phyloP scores from a whole-genome alignment of 2,329 filamentous ascomycete species.

The Lasiodiplodia gonubiensis region DNA sequence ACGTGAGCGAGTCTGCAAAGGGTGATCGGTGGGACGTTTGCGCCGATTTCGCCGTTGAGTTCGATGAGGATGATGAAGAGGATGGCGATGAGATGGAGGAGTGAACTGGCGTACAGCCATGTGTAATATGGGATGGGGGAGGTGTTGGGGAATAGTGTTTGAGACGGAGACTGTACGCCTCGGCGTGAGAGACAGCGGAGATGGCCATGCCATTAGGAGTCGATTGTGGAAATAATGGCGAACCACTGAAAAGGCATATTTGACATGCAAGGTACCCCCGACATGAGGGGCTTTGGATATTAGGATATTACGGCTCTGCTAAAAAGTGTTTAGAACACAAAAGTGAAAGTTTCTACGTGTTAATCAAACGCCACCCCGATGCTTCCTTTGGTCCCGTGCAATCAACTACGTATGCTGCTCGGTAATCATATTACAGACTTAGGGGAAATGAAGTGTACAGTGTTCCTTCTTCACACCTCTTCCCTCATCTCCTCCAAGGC shows the following conservation, averaged over 20 bases:
- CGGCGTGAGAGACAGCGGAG: background rate
- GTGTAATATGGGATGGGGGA: background rate
- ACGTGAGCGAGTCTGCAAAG: conserved; percentile 79
- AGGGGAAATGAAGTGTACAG: background rate
- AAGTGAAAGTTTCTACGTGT: background rate
- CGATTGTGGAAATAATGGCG: background rate
- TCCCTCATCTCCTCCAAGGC: conserved; percentile 14
- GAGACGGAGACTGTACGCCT: background rate
- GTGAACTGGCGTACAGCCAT: background rate
- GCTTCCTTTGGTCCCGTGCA: background rate
- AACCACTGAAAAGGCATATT: background rate
- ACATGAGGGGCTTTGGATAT: conserved; percentile 9
- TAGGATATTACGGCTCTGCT: background rate
- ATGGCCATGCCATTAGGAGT: too few relatives aligned
- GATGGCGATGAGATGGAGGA: conserved; percentile 13
- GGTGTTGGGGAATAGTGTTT: background rate
- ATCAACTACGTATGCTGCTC: background rate
- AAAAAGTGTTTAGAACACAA: background rate
- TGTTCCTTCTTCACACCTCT: background rate
- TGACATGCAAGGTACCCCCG: background rate
- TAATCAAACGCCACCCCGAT: background rate
- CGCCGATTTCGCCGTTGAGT: conserved; percentile 75
- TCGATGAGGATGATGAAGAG: conserved; percentile 55
- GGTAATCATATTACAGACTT: background rate
- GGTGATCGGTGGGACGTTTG: conserved; percentile 94